phyloP scores from a whole-genome alignment of 208 protist species.

The Trypanosoma boissoni region DNA sequence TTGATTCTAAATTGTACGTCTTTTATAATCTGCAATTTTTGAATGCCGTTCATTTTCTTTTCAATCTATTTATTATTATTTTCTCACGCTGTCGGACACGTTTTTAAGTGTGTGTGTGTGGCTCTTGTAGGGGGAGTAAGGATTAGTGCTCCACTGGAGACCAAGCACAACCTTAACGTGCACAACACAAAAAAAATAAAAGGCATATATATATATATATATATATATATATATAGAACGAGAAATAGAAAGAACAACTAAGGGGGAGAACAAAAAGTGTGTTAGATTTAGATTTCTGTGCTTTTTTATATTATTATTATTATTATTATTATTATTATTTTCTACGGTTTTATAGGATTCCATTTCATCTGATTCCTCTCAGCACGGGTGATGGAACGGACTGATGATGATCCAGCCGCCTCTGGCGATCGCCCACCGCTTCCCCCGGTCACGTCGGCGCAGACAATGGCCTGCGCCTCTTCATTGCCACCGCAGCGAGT shows the following conservation, averaged over 20 bases:
- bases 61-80: no score
- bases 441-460: background rate
- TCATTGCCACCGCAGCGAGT: slow-evolving; percentile 9
- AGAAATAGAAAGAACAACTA: background rate
- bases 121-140: no score
- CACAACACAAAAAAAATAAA: background rate
- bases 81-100: no score
- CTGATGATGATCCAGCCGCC: no score
- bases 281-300: background rate
- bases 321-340: slow-evolving; percentile 22
- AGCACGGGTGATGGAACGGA: no score
- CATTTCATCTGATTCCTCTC: background rate
- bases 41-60: no score
- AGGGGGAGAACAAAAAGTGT: background rate
- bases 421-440: background rate
- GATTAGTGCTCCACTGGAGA: no score
- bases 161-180: no score
- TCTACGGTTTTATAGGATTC: background rate
- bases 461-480: background rate
- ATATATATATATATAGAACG: background rate
- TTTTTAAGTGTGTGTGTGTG: no score
- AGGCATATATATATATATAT: background rate
- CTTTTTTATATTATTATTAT: background rate
- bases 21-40: no score
- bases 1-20: no score